These are phyloP conservation scores for Cryomyces minteri DNA, from an alignment of 495 filamentous ascomycete genomes.

Conservation along the genomic window DNA sequence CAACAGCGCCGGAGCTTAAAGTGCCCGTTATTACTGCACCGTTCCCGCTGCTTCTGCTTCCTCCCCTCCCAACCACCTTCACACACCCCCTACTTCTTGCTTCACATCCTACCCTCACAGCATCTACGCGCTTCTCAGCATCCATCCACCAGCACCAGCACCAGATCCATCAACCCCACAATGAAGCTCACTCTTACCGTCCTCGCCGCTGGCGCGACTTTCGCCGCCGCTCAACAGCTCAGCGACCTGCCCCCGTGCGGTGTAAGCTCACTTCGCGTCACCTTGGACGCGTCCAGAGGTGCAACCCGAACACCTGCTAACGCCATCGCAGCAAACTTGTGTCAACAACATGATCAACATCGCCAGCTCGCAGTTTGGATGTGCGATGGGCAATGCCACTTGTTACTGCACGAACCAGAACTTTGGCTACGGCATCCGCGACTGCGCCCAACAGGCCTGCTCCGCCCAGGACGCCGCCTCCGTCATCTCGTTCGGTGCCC, in stretches of 20 bases:
- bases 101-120: too few species aligned
- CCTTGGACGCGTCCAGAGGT: not conserved
- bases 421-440: constrained; percentile 60
- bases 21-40: too few species aligned
- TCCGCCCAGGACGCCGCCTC: constrained; percentile 12
- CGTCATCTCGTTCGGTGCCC: constrained; percentile 22
- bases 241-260: constrained; percentile 11
- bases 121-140: not conserved
- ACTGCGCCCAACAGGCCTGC: constrained; percentile 59
- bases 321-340: constrained; percentile 39
- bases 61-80: too few species aligned
- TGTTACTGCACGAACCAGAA: constrained; percentile 55
- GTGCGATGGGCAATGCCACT: constrained; percentile 30
- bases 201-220: constrained; percentile 15
- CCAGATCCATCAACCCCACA: constrained; percentile 1
- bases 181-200: constrained; percentile 21
- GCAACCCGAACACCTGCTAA: constrained; percentile 1
- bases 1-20: too few species aligned
- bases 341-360: constrained; percentile 51
- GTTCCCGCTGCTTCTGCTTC: too few species aligned
- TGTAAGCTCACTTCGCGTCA: constrained; percentile 6
- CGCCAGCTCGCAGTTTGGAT: constrained; percentile 39
- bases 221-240: constrained; percentile 14
- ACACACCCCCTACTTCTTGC: too few species aligned
- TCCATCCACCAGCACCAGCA: not conserved